A percentile compares a stretch with the other conserved stretches of the same genome.
Evolutionary conservation across 2,329 filamentous ascomycete species (phyloP).

Genomic region (Akanthomyces dipterigenus): DNA sequence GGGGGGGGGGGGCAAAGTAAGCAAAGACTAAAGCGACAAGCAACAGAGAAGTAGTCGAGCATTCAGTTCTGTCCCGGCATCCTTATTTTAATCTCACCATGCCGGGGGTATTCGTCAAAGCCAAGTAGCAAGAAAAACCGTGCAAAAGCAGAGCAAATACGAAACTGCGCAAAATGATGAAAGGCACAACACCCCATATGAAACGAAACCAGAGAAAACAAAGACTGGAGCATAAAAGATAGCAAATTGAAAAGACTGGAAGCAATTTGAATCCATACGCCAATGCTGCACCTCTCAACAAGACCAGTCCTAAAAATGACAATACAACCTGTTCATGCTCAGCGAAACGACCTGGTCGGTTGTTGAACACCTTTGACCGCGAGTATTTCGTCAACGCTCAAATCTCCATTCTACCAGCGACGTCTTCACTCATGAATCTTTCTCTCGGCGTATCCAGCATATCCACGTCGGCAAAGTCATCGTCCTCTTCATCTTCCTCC

Average conservation of each 20-base stretch:
- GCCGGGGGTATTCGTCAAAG: neutral
- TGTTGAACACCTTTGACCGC: neutral
- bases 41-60: neutral
- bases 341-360: neutral
- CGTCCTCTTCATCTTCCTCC: constrained; percentile 41
- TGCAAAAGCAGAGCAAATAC: neutral
- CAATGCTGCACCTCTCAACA: neutral
- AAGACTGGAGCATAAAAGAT: neutral
- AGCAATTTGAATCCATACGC: neutral
- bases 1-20: neutral
- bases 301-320: neutral
- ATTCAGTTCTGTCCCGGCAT: neutral
- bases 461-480: constrained; percentile 35
- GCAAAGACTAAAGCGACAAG: neutral
- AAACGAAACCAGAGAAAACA: neutral
- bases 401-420: constrained; percentile 57
- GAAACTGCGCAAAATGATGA: neutral
- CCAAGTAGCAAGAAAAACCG: neutral
- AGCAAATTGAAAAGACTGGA: neutral
- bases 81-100: neutral
- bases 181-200: no score
- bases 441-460: constrained; percentile 37
- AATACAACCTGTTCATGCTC: neutral
- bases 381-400: constrained; percentile 24
- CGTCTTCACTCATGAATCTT: constrained; percentile 55